Evolutionary conservation across 306 rosid genomes (phyloP).

Genomic region (Dicorynia guianensis): DNA sequence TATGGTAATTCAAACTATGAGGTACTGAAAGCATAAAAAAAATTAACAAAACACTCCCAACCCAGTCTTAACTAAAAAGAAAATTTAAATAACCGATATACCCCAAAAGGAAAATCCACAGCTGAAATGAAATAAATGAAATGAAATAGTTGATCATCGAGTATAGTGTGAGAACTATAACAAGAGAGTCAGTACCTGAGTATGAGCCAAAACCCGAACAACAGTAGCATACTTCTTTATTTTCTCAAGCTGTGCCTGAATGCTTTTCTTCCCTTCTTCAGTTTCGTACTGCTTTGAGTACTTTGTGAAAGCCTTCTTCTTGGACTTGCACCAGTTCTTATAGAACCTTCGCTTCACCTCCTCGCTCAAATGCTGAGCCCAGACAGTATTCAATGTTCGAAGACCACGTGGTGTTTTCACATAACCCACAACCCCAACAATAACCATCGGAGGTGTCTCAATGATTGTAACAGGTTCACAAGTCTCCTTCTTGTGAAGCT

Average conservation of each 20-base stretch:
- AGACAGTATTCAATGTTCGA: constrained; percentile 55
- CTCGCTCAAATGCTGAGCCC: constrained; percentile 67
- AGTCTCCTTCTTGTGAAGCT: constrained; percentile 64
- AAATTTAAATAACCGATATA: too few relatives aligned
- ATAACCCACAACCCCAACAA: constrained; percentile 60
- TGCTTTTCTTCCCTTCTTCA: constrained; percentile 55
- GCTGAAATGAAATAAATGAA: too few relatives aligned
- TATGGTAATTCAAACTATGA: too few relatives aligned
- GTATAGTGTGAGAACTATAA: too few relatives aligned
- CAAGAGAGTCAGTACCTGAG: constrained; percentile 45
- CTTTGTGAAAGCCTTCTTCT: constrained; percentile 27
- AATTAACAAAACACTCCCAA: too few relatives aligned
- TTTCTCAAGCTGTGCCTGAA: constrained; percentile 55
- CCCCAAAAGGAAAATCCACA: too few relatives aligned
- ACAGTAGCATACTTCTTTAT: constrained; percentile 54
- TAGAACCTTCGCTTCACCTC: constrained; percentile 60
- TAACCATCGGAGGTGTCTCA: constrained; percentile 33
- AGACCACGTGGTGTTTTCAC: constrained; percentile 62
- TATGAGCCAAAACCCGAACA: constrained; percentile 59
- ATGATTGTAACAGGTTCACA: constrained; percentile 59
- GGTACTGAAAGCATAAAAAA: too few relatives aligned
- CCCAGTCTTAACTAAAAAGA: too few relatives aligned
- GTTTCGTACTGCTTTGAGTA: constrained; percentile 52
- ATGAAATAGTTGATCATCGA: too few relatives aligned
- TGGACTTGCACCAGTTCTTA: constrained; percentile 58